Evolutionary conservation across 148 eudicot genomes (phyloP), one percentile per base, ranked within the genome.

Genomic region (Camellia sinensis): DNA sequence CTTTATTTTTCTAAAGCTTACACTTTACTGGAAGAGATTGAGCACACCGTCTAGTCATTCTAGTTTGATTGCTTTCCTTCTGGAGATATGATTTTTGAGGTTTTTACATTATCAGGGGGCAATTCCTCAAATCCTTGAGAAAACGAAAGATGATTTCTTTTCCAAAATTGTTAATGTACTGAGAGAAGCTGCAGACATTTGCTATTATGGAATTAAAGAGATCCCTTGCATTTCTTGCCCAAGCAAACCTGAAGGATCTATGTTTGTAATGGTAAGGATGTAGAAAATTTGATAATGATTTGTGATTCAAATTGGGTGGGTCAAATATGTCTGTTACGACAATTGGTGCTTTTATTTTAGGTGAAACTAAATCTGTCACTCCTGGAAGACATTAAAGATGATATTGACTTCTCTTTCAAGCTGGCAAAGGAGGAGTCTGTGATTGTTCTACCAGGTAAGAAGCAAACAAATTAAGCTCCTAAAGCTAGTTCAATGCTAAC

Each of bases 371-470:
- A 87, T 82, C 60, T 81, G 3, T 73, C 74, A 22, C 48, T 76
- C n/a, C 73, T 87, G 77, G 86, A 87, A 78, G 90, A 62, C 22
- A 77, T 87, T 66, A 66, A 76, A 65, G 85, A 87, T 80, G 90
- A 87, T 79, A 22, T 67, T 76, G 88, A 87, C 37, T 87, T 87
- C 84, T 83, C 81, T 61, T 44, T 78, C 44, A 87, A 79, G 79
- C 79, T 87, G 1, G 90, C 88, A 11, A 85, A 79, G 45, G 90
- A 87, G 83, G 90, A 87, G 81, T 83, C 88, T 14, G 86, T 83
- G 54, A 57, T 87, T 69, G 37, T 85, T 68, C 71, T 87, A 37
- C 90, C 90, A 46, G 89, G 89, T 87, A 71, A 50, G 37, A 48
- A 48, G 11, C 52, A 45, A 63, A 19, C 8, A 44, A 46, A 4